Conservation (phyloP, 1,284 basidiomycete genomes). For the Neotropicomus parvogracilis region DNA sequence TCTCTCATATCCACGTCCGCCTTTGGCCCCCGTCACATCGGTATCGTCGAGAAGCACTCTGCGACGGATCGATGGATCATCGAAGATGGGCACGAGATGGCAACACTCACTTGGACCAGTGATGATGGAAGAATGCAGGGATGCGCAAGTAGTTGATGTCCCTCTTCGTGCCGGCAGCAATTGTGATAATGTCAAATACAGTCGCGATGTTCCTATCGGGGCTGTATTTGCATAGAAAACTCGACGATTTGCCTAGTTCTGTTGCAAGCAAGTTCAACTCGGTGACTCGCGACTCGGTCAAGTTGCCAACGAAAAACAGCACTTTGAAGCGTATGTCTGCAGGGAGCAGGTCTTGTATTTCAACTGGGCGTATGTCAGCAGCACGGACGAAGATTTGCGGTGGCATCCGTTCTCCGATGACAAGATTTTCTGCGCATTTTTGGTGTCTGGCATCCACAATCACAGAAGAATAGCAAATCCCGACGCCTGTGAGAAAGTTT, state of each 20-base stretch:
- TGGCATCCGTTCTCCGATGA: conserved; percentile 56
- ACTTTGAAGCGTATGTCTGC: conserved; percentile 73
- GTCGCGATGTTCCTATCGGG: background rate
- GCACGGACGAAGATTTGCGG: conserved; percentile 60
- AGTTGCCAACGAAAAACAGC: conserved; percentile 63
- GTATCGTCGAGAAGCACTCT: conserved; percentile 1
- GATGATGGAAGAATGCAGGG: conserved; percentile 49
- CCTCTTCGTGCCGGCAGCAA: background rate
- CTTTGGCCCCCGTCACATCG: background rate
- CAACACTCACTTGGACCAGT: conserved; percentile 58
- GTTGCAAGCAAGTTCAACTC: background rate
- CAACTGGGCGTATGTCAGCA: conserved; percentile 58
- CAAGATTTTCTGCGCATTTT: conserved; percentile 39
- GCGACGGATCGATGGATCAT: background rate
- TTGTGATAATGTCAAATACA: conserved; percentile 1
- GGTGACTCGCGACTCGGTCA: conserved; percentile 28
- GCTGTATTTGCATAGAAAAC: background rate
- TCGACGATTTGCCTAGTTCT: background rate
- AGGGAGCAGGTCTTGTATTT: conserved; percentile 67
- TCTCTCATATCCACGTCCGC: conserved; percentile 40
- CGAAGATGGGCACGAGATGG: background rate
- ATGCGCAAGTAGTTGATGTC: conserved; percentile 41
- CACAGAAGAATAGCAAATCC: conserved; percentile 57
- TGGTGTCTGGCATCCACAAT: conserved; percentile 49
- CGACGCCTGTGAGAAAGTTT: conserved; percentile 60